A percentile compares a stretch with the other conserved stretches of the same genome.
phyloP scores from a whole-genome alignment of 2,329 filamentous ascomycete genomes.

The Colletotrichum sp. region DNA sequence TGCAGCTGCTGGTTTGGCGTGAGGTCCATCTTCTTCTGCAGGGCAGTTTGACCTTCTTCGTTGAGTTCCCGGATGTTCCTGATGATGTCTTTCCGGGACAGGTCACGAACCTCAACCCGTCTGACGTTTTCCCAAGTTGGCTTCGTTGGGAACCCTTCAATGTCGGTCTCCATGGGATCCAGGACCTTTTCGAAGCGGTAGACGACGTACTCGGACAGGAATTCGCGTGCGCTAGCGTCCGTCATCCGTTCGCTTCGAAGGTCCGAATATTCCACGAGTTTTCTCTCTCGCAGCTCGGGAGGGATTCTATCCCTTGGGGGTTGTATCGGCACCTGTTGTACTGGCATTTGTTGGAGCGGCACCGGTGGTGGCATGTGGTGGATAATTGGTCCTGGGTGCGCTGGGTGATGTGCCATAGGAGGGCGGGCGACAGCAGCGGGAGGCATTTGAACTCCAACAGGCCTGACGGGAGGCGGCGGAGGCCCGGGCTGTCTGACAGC shows the following conservation, averaged over 20 bases:
- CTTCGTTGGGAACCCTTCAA: constrained; percentile 35
- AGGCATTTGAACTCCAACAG: neutral
- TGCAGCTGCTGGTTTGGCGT: constrained; percentile 43
- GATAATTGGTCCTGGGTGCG: neutral
- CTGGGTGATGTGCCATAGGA: neutral
- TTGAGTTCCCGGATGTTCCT: constrained; percentile 43
- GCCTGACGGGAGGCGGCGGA: neutral
- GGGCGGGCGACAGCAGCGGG: neutral
- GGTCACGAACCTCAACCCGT: constrained; percentile 35
- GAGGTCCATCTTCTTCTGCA: constrained; percentile 44
- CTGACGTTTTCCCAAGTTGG: constrained; percentile 47
- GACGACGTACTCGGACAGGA: constrained; percentile 44
- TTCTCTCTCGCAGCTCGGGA: constrained; percentile 21
- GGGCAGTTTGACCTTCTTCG: constrained; percentile 30
- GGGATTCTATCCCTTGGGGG: constrained; percentile 7
- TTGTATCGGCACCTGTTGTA: neutral
- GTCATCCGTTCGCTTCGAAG: constrained; percentile 40
- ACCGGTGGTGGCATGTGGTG: neutral
- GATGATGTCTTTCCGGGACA: constrained; percentile 41
- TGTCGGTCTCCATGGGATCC: constrained; percentile 36
- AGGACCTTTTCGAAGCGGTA: constrained; percentile 46
- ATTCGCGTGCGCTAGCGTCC: constrained; percentile 41
- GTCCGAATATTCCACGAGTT: constrained; percentile 34
- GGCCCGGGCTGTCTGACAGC: neutral
- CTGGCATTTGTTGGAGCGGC: neutral